Evolutionary conservation across 495 filamentous ascomycete species (phyloP).

Genomic region (Saxophila tyrrhenica): DNA sequence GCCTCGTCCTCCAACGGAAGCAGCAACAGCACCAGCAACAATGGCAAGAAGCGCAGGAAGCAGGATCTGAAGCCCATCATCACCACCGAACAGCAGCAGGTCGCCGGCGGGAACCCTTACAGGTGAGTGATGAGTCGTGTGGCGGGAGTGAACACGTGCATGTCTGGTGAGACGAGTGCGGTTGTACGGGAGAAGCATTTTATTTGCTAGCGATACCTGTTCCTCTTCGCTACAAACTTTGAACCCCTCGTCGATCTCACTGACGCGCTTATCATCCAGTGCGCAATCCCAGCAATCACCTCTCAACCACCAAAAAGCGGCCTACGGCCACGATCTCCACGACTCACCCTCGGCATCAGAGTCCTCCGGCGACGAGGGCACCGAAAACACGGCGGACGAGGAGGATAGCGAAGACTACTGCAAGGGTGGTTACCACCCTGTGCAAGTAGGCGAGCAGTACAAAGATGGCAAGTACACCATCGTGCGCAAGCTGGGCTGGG

Average conservation of each 20-base stretch:
- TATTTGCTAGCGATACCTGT: neutral
- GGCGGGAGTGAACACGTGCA: neutral
- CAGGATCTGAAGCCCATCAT: constrained; percentile 33
- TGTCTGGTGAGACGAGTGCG: neutral
- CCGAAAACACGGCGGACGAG: constrained; percentile 86
- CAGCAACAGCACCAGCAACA: constrained; percentile 13
- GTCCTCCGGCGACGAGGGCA: constrained; percentile 61
- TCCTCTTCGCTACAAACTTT: no score
- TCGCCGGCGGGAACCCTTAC: constrained; percentile 29
- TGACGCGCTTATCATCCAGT: neutral
- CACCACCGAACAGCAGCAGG: constrained; percentile 31
- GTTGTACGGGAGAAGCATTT: neutral
- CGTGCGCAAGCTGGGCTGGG: constrained; percentile 95
- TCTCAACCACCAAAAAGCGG: constrained; percentile 37
- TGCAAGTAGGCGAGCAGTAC: constrained; percentile 86
- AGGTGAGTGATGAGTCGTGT: constrained; percentile 23
- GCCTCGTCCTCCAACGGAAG: constrained; percentile 21
- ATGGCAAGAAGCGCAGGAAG: constrained; percentile 32
- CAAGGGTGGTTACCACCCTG: constrained; percentile 96
- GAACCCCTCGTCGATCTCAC: no score
- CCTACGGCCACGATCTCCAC: constrained; percentile 42
- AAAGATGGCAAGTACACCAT: constrained; percentile 96
- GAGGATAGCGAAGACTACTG: constrained; percentile 99
- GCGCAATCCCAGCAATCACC: constrained; percentile 23
- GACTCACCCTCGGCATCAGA: constrained; percentile 72